phyloP scores from a whole-genome alignment of 306 rosid genomes.

The Acmispon strigosus region DNA sequence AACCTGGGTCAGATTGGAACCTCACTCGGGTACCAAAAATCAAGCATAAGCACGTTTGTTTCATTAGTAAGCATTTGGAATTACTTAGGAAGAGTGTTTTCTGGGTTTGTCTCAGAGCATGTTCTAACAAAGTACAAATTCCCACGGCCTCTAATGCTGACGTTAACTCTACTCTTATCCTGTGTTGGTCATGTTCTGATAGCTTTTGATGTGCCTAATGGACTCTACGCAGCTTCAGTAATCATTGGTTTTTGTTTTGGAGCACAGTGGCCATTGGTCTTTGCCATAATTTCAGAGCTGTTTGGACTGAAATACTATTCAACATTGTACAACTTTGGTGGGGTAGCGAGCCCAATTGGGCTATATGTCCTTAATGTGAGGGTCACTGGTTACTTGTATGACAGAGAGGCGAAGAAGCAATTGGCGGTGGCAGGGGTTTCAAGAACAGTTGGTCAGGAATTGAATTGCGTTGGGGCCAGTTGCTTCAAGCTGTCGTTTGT shows the following conservation, averaged over 20 bases:
- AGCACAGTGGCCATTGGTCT: slow-evolving; percentile 76
- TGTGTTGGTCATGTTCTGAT: slow-evolving; percentile 49
- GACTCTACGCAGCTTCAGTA: slow-evolving; percentile 49
- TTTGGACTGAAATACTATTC: slow-evolving; percentile 78
- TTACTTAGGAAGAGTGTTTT: slow-evolving; percentile 38
- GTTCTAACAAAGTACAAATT: slow-evolving; percentile 27
- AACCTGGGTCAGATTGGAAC: slow-evolving; percentile 57
- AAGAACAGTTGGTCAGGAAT: slow-evolving; percentile 13
- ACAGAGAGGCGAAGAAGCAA: slow-evolving; percentile 34
- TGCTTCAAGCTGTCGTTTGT: slow-evolving; percentile 37
- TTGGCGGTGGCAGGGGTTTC: not conserved
- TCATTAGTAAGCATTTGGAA: slow-evolving; percentile 63
- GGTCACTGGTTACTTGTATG: slow-evolving; percentile 40
- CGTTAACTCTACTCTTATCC: slow-evolving; percentile 31
- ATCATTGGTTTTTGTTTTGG: slow-evolving; percentile 75
- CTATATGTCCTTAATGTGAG: slow-evolving; percentile 34
- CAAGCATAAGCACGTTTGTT: slow-evolving; percentile 49
- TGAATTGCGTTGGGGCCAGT: slow-evolving; percentile 30
- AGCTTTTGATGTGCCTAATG: slow-evolving; percentile 34
- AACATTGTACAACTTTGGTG: slow-evolving; percentile 71
- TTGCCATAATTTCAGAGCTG: slow-evolving; percentile 75
- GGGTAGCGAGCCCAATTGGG: slow-evolving; percentile 63
- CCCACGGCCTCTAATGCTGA: slow-evolving; percentile 48
- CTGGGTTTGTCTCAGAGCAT: slow-evolving; percentile 48
- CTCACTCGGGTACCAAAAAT: slow-evolving; percentile 36